Percentiles rank a stretch among this genome's conserved stretches.
Evolutionary conservation across 495 filamentous ascomycete species (phyloP).

Genomic region (Aspergillus baeticus): DNA sequence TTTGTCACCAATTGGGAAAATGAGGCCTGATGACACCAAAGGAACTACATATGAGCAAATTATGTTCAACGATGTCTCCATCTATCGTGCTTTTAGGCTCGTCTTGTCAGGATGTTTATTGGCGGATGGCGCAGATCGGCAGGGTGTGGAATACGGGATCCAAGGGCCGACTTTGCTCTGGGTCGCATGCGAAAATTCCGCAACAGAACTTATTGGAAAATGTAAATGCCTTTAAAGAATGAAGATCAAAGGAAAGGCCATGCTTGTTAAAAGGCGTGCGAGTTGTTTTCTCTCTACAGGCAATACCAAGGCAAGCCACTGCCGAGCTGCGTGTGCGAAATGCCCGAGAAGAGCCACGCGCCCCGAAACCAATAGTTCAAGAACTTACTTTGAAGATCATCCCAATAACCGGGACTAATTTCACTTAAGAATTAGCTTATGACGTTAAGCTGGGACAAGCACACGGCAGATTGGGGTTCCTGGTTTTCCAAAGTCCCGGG

Average conservation of each 20-base stretch:
- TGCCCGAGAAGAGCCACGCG: background rate
- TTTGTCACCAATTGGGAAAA: background rate
- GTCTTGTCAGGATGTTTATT: slow-evolving; percentile 2
- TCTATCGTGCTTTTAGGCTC: background rate
- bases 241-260: background rate
- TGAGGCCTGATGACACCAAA: background rate
- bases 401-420: background rate
- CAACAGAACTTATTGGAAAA: background rate
- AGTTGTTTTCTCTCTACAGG: background rate
- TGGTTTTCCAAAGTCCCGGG: background rate
- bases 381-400: background rate
- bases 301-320: slow-evolving; percentile 1
- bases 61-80: background rate
- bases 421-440: background rate
- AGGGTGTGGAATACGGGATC: slow-evolving; percentile 14
- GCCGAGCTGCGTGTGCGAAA: background rate
- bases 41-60: background rate
- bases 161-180: background rate
- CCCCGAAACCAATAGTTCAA: background rate
- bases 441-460: background rate
- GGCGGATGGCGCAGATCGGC: slow-evolving; percentile 17
- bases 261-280: too few relatives aligned
- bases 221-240: background rate
- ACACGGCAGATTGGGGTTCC: background rate
- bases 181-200: background rate